phyloP scores from a whole-genome alignment of 495 filamentous ascomycete genomes.

The Neurospora tetraspora region DNA sequence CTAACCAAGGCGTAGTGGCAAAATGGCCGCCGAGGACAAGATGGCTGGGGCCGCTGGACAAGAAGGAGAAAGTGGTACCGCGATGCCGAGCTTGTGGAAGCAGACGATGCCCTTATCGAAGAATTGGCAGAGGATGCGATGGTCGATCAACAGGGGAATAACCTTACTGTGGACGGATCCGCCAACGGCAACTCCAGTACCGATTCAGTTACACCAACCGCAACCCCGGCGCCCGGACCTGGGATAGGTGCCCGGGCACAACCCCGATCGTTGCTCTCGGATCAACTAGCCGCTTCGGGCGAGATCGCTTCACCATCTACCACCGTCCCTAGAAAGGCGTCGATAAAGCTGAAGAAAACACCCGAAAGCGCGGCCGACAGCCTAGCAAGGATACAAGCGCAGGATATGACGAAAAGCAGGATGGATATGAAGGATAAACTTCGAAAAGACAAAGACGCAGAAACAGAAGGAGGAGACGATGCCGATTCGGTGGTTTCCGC shows the following conservation, averaged over 20 bases:
- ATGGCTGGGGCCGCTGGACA: slow-evolving; percentile 94
- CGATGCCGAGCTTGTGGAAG: slow-evolving; percentile 88
- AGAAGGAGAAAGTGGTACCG: slow-evolving; percentile 91
- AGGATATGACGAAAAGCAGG: background rate
- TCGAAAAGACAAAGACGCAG: background rate
- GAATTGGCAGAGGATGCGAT: slow-evolving; percentile 28
- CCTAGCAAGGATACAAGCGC: background rate
- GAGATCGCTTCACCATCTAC: background rate
- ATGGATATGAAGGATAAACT: background rate
- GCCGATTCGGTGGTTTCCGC: slow-evolving; percentile 20
- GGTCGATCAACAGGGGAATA: slow-evolving; percentile 4
- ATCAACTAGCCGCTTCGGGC: background rate
- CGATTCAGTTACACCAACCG: slow-evolving; percentile 7
- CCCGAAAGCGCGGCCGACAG: background rate
- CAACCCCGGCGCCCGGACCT: background rate
- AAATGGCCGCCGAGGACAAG: slow-evolving; percentile 76
- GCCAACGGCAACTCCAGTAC: slow-evolving; percentile 13
- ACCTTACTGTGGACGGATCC: slow-evolving; percentile 6
- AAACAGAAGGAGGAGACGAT: slow-evolving; percentile 12
- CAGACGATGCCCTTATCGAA: slow-evolving; percentile 33
- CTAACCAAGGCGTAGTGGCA: slow-evolving; percentile 56
- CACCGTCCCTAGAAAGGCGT: background rate
- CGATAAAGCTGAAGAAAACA: background rate
- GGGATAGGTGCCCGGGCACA: background rate
- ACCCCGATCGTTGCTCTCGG: background rate